Conservation (phyloP, 495 filamentous ascomycete species). For the Lasiosphaeriaceae sp. region DNA sequence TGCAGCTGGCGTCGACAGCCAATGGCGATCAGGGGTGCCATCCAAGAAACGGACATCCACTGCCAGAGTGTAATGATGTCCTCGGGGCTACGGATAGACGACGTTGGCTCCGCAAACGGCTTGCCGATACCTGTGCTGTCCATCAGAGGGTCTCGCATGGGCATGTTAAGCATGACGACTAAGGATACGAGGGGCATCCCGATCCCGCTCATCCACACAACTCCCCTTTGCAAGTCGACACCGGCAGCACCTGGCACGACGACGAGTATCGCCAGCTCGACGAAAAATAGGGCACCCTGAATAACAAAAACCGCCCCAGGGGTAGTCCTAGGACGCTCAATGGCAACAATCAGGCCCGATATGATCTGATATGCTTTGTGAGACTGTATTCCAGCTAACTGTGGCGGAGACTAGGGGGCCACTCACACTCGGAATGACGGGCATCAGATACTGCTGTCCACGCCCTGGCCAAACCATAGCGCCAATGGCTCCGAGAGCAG, state of each 20-base stretch:
- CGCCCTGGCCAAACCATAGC: slow-evolving; percentile 10
- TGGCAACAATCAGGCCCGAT: slow-evolving; percentile 15
- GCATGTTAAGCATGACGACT: slow-evolving; percentile 62
- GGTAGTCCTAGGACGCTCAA: slow-evolving; percentile 24
- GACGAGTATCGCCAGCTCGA: slow-evolving; percentile 12
- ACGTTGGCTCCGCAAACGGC: slow-evolving; percentile 54
- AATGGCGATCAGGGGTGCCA: slow-evolving; percentile 63
- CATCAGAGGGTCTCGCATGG: slow-evolving; percentile 59
- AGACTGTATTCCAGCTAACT: neutral
- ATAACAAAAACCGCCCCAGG: slow-evolving; percentile 25
- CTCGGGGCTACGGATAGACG: slow-evolving; percentile 69
- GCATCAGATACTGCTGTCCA: slow-evolving; percentile 11
- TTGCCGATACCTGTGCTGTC: slow-evolving; percentile 57
- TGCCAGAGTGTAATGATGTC: slow-evolving; percentile 76
- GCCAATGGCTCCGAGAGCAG: slow-evolving; percentile 6
- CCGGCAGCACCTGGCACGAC: slow-evolving; percentile 9
- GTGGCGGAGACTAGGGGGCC: neutral
- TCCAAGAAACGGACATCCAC: slow-evolving; percentile 80
- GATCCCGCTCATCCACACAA: slow-evolving; percentile 11
- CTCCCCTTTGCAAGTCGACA: neutral
- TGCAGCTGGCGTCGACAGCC: slow-evolving; percentile 61
- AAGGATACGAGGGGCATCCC: slow-evolving; percentile 30
- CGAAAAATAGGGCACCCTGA: slow-evolving; percentile 13
- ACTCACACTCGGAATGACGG: slow-evolving; percentile 26
- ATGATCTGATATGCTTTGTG: slow-evolving; percentile 10